These are phyloP conservation scores for Chaetothyriales sp. DNA, from an alignment of 2,329 filamentous ascomycete genomes.

Conservation along the genomic window DNA sequence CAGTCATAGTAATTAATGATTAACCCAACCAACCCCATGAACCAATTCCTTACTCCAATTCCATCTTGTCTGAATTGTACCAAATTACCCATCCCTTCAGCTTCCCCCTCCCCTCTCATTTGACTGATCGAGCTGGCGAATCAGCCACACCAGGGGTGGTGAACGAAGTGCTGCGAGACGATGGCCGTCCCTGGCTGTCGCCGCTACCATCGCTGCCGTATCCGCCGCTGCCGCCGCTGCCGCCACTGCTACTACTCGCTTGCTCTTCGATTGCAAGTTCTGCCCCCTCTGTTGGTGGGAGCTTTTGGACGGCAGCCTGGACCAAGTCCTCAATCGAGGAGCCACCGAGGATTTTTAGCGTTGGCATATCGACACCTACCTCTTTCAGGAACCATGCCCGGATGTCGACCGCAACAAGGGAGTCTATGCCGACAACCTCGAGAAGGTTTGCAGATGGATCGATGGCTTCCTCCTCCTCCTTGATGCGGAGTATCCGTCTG, in stretches of 20 bases:
- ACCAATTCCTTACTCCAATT: too few species aligned
- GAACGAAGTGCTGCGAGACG: background rate
- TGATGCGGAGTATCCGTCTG: background rate
- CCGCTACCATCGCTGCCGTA: background rate
- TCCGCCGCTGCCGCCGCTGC: too few species aligned
- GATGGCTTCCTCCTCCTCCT: background rate
- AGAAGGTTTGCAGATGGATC: background rate
- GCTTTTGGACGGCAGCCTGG: background rate
- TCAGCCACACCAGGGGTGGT: background rate
- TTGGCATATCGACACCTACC: conserved; percentile 30
- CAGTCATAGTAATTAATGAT: too few species aligned
- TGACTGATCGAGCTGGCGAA: too few species aligned
- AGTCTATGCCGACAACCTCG: conserved; percentile 25
- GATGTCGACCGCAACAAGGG: conserved; percentile 26
- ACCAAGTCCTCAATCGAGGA: conserved; percentile 3
- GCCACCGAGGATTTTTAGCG: conserved; percentile 32
- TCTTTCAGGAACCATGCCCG: conserved; percentile 37
- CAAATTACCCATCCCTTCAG: too few species aligned
- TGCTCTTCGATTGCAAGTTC: background rate
- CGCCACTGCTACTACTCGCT: background rate
- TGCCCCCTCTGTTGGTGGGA: background rate
- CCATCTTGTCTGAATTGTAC: too few species aligned
- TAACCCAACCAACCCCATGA: too few species aligned
- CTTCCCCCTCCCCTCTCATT: too few species aligned
- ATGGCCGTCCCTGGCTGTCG: background rate